Evolutionary conservation across 306 rosid genomes (phyloP), one percentile per base, ranked within the genome.

Genomic region (Pyrus pyrifolia): DNA sequence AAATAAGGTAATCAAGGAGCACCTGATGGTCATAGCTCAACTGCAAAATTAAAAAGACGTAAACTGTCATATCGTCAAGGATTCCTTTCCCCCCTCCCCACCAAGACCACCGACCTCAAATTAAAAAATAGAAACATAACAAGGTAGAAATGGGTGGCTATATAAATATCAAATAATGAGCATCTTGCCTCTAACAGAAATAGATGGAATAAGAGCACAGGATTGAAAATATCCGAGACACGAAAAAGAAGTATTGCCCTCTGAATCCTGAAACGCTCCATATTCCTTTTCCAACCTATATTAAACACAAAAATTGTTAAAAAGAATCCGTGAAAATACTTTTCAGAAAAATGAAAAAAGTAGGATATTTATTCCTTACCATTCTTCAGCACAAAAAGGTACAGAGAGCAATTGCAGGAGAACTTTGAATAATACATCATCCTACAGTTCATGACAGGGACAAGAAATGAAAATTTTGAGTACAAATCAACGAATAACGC

Each of bases 1-100:
- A 90, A 75, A 94, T 90, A 81, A 91, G 98, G 81, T 91, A 94
- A 81, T 91, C 97, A 79, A 94, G 89, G 78, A 94, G 95, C 85
- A 94, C 91, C 75, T 87, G 91, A 74, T 91, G 98, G 77, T 94
- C 98, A 81, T 94, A 94, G 82, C 84, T 91, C 86, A 94, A 87
- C 98, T 94, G 95, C 85, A 83, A 77, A 30, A 81, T 61, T 63
- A 42, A 63, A 79, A 73, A 75, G 61, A 82, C 40, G 18, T 11
- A 59, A 59, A 11, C 6, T 59, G n/a, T 71, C 73, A 38, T 72
- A 67, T 74, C 30, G 7, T 46, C 46, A 52, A 22, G 19, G 33
- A 73, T 30, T 74, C 29, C 2, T n/a, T 25, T 31, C 44, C 38
- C 38, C 35, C 35, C 35, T 31, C 21, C n/a, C 22, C 14, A 30